Evolutionary conservation across 2,329 filamentous ascomycete genomes (phyloP), one percentile per base, ranked within the genome.

Genomic region (Aureobasidium lini): DNA sequence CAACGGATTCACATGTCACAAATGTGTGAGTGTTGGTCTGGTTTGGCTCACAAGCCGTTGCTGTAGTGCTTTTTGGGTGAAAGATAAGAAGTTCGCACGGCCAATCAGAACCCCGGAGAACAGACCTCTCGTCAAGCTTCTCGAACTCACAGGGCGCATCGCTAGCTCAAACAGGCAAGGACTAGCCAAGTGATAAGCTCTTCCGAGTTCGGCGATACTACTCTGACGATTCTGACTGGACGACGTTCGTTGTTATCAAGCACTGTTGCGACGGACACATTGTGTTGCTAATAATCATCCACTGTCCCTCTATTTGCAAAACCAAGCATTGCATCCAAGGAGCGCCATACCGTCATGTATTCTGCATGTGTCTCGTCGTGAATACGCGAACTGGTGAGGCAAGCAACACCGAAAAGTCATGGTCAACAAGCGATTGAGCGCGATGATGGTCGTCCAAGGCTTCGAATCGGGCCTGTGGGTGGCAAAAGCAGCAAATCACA

Each of bases 321-420:
- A 48, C 34, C 37, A 48, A 48, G 52, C 40, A 57, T n/a, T 40
- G 43, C 32, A 39, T 31, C 54, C 43, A 57, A 57, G 43, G n/a
- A 31, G 15, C 54, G 54, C 54, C 54, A 57, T 47, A 15, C 10
- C 54, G 54, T 57, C 54, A 57, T 48, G 43, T 47, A 57, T 57
- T 57, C 31, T 36, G 40, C 29, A 46, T 46, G 43, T 48, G 29
- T 29, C 36, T 6, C n/a, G 9, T 31, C 16, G 10, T n/a, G 40
- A 16, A 1, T 36, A 4, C 11, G 13, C 40, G 18, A 29, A 9
- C 10, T 8, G 52, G 29, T 3, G 29, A 46, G 15, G 31, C 40
- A 9, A 46, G 11, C 28, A 18, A 4, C 18, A 43, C 23, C 23
- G 28, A 29, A 4, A 43, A 43, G 50, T 18, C 29, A 43, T 42